A percentile compares a stretch with the other conserved stretches of the same genome.
phyloP scores from a whole-genome alignment of 2,329 filamentous ascomycete genomes.

The Emmonsiellopsis sp. region DNA sequence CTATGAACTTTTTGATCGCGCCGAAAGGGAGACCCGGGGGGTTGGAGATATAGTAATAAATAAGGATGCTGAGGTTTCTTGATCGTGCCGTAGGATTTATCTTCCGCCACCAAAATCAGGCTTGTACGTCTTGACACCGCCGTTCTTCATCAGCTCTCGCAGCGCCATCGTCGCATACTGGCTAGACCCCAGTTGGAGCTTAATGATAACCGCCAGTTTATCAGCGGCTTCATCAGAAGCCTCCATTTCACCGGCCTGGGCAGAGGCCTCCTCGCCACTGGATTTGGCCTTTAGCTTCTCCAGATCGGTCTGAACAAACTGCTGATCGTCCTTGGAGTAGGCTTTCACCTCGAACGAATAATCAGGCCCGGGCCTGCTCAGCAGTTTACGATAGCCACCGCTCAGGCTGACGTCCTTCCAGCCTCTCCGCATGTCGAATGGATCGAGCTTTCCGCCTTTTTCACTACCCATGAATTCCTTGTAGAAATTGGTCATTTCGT shows the following conservation, averaged over 20 bases:
- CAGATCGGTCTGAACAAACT: conserved; percentile 81
- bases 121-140: conserved; percentile 52
- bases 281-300: conserved; percentile 50
- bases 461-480: conserved; percentile 72
- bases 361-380: conserved; percentile 57
- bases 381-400: conserved; percentile 77
- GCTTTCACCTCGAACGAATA: conserved; percentile 59
- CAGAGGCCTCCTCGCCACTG: conserved; percentile 14
- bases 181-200: conserved; percentile 66
- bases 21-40: no score
- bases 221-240: conserved; percentile 15
- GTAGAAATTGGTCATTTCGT: conserved; percentile 78
- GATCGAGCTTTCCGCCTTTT: conserved; percentile 68
- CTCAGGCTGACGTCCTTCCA: conserved; percentile 83
- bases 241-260: conserved; percentile 7
- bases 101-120: conserved; percentile 47
- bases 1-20: no score
- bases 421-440: conserved; percentile 73
- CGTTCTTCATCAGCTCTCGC: conserved; percentile 63
- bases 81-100: not conserved
- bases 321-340: conserved; percentile 60
- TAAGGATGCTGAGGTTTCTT: no score
- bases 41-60: no score
- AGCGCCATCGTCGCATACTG: conserved; percentile 80
- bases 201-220: conserved; percentile 60